These are phyloP conservation scores for Leishmania gerbilli DNA, from an alignment of 208 protist genomes.

Conservation along the genomic window DNA sequence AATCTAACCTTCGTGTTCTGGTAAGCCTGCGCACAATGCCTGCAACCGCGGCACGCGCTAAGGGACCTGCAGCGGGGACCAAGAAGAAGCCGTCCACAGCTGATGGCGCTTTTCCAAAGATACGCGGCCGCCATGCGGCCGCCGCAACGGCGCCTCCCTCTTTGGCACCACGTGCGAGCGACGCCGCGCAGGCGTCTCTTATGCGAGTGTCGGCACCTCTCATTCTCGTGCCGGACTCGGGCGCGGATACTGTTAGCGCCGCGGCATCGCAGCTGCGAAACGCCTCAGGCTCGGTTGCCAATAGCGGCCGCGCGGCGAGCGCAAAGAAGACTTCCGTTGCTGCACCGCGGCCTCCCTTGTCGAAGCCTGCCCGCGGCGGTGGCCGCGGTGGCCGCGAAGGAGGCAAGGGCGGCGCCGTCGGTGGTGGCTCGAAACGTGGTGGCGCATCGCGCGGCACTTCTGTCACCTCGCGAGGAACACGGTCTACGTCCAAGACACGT, in stretches of 20 bases:
- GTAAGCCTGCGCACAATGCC: slow-evolving; percentile 8
- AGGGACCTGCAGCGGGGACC: neutral
- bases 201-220: slow-evolving; percentile 8
- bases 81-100: slow-evolving; percentile 25
- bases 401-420: slow-evolving; percentile 4
- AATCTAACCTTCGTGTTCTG: neutral
- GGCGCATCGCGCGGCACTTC: slow-evolving; percentile 4
- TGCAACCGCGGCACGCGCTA: neutral
- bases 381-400: slow-evolving; percentile 1
- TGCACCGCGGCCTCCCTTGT: slow-evolving; percentile 6
- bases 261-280: slow-evolving; percentile 7
- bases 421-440: neutral
- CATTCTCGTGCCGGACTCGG: neutral
- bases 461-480: neutral
- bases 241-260: neutral
- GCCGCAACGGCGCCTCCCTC: neutral
- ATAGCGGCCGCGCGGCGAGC: slow-evolving; percentile 9
- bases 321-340: slow-evolving; percentile 15
- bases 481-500: slow-evolving; percentile 2
- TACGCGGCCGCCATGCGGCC: slow-evolving; percentile 1
- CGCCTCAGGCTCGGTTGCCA: slow-evolving; percentile 26
- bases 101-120: slow-evolving; percentile 14
- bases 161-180: neutral
- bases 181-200: neutral
- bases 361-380: neutral